phyloP scores from a whole-genome alignment of 176 grass and related monocot genomes.

The Oryza longistaminata region DNA sequence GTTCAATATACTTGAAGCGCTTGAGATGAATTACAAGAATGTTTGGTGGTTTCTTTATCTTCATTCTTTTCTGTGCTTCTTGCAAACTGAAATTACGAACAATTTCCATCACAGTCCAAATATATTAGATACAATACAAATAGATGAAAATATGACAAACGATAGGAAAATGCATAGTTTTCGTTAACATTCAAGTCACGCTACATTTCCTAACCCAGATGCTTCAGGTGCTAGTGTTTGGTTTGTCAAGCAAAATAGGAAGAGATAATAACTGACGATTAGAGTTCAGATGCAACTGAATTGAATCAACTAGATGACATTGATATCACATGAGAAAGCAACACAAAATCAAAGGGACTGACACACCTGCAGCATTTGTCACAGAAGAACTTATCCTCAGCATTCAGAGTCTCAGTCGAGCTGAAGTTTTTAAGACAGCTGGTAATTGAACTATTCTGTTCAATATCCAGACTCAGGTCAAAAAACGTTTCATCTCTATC shows the following conservation, averaged over 20 bases:
- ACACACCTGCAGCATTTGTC: conserved; percentile 97
- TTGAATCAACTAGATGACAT: background rate
- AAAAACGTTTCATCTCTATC: conserved; percentile 99
- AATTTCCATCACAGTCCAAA: background rate
- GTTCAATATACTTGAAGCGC: conserved; percentile 96
- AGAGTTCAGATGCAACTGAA: conserved; percentile 7
- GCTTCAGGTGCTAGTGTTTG: background rate
- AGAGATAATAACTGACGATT: background rate
- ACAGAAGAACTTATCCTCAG: conserved; percentile 99
- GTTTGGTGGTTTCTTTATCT: conserved; percentile 94
- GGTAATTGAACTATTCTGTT: conserved; percentile 97
- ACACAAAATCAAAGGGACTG: background rate
- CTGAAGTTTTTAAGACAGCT: conserved; percentile 99
- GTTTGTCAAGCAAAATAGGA: background rate
- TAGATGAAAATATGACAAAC: background rate
- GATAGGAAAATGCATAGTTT: background rate
- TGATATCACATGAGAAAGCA: conserved; percentile 4
- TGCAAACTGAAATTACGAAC: conserved; percentile 69
- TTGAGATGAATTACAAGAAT: conserved; percentile 97
- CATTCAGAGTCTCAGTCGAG: conserved; percentile 96
- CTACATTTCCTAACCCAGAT: conserved; percentile 1
- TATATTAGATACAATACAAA: conserved; percentile 8
- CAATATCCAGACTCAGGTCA: conserved; percentile 94
- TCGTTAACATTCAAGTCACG: background rate
- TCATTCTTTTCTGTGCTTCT: conserved; percentile 99